Percentiles rank a stretch among this genome's conserved stretches.
Conservation (phyloP, 495 filamentous ascomycete genomes). For the Aspergillus cristatus region DNA sequence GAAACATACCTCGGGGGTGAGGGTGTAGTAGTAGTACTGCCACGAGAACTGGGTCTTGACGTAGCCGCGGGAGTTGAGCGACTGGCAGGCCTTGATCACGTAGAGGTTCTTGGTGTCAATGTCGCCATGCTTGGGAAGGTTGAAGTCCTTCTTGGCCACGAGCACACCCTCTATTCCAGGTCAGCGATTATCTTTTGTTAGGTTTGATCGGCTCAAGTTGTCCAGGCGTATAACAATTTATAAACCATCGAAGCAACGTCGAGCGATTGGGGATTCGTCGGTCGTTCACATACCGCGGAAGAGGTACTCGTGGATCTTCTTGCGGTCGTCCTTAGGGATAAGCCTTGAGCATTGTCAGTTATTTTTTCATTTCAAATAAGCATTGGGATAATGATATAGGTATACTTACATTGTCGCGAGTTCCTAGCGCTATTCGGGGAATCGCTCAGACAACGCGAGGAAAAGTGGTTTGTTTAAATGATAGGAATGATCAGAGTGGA, state of each 20-base stretch:
- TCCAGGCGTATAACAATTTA: background rate
- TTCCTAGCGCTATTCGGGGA: conserved; percentile 51
- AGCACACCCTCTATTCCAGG: conserved; percentile 77
- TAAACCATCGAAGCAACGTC: background rate
- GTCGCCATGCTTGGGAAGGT: conserved; percentile 83
- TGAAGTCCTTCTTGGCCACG: conserved; percentile 98
- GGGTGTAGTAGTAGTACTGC: conserved; percentile 99
- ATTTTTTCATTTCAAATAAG: background rate
- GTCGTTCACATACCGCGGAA: conserved; percentile 68
- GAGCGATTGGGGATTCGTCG: conserved; percentile 5
- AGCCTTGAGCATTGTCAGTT: conserved; percentile 51
- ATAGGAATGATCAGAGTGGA: conserved; percentile 27
- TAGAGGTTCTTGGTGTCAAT: conserved; percentile 99
- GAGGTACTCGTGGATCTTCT: conserved; percentile 99
- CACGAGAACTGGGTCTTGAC: conserved; percentile 99
- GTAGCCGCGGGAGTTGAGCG: conserved; percentile 91
- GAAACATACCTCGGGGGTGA: conserved; percentile 68
- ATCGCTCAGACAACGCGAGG: conserved; percentile 46
- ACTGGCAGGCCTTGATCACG: conserved; percentile 97
- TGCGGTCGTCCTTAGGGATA: conserved; percentile 99
- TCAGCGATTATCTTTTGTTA: conserved; percentile 10
- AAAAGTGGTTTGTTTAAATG: conserved; percentile 27
- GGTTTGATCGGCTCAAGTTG: too few relatives aligned
- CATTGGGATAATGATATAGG: background rate
- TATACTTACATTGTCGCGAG: conserved; percentile 47